Conservation (phyloP, 495 filamentous ascomycete species). For the Penicillium ucsense region DNA sequence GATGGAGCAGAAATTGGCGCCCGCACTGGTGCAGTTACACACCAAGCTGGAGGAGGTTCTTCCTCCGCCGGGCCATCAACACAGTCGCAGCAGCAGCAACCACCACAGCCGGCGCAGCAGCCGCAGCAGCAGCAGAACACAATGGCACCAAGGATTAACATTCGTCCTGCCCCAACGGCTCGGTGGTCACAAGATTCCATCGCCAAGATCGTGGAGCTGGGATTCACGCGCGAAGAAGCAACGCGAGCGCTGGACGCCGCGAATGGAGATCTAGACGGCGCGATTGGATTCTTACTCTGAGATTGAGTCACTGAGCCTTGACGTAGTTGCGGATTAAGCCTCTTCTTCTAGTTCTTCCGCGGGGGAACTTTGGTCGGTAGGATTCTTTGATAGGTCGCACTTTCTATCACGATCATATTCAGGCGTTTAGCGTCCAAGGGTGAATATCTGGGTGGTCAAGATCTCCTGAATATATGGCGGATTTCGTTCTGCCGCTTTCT, state of each 20-base stretch:
- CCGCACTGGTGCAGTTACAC: conserved; percentile 71
- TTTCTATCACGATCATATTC: conserved; percentile 4
- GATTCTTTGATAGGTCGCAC: too few relatives aligned
- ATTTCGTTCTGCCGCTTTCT: too few relatives aligned
- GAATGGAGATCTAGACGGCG: conserved; percentile 75
- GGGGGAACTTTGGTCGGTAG: too few relatives aligned
- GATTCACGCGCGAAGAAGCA: conserved; percentile 68
- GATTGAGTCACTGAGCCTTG: background rate
- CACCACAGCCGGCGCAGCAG: background rate
- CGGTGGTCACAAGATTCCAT: conserved; percentile 33
- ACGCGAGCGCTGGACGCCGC: conserved; percentile 73
- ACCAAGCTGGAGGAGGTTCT: conserved; percentile 34
- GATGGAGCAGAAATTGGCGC: conserved; percentile 78
- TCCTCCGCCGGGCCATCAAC: conserved; percentile 13
- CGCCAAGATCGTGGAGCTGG: conserved; percentile 65
- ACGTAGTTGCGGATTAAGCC: background rate
- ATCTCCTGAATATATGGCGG: too few relatives aligned
- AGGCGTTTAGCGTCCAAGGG: conserved; percentile 3
- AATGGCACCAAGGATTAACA: conserved; percentile 18
- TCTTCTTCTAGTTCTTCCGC: too few relatives aligned
- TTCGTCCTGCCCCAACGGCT: conserved; percentile 25
- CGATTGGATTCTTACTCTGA: conserved; percentile 71
- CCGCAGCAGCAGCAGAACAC: background rate
- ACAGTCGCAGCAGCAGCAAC: conserved; percentile 2
- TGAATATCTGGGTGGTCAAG: conserved; percentile 2